Evolutionary conservation across 768 basidiomycete genomes (phyloP).

Genomic region (Tulasnella sp.): DNA sequence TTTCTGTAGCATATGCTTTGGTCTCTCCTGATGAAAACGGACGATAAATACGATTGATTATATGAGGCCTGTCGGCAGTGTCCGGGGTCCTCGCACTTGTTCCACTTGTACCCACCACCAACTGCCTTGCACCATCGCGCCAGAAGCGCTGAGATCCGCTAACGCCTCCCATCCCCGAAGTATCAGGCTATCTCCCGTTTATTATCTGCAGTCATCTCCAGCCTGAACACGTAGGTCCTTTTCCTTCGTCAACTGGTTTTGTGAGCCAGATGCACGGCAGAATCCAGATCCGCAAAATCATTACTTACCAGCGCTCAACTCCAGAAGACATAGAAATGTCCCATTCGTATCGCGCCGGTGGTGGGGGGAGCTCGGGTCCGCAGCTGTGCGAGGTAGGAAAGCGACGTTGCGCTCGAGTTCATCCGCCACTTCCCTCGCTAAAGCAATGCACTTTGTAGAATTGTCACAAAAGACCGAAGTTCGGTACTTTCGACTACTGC

Average conservation of each 20-base stretch:
- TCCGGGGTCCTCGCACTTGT: neutral
- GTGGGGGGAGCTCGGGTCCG: neutral
- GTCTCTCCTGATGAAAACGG: neutral
- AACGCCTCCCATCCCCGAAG: neutral
- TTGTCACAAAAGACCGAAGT: neutral
- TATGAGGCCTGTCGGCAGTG: neutral
- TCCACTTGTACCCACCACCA: neutral
- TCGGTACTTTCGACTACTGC: neutral
- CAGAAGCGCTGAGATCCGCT: neutral
- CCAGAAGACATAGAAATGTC: neutral
- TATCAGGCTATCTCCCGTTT: neutral
- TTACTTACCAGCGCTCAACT: neutral
- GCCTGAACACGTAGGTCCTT: neutral
- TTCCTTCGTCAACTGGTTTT: neutral
- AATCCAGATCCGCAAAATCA: neutral
- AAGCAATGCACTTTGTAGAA: neutral
- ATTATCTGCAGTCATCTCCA: neutral
- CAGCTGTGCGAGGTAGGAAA: slow-evolving; percentile 3
- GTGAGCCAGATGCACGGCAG: neutral
- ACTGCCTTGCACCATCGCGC: neutral
- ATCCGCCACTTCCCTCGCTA: neutral
- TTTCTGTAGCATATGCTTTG: neutral
- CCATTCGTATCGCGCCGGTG: neutral
- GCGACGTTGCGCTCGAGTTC: neutral
- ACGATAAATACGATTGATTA: neutral